Base-by-base conservation (phyloP, 768 basidiomycete genomes). In the Xanthoconium stramineum region DNA sequence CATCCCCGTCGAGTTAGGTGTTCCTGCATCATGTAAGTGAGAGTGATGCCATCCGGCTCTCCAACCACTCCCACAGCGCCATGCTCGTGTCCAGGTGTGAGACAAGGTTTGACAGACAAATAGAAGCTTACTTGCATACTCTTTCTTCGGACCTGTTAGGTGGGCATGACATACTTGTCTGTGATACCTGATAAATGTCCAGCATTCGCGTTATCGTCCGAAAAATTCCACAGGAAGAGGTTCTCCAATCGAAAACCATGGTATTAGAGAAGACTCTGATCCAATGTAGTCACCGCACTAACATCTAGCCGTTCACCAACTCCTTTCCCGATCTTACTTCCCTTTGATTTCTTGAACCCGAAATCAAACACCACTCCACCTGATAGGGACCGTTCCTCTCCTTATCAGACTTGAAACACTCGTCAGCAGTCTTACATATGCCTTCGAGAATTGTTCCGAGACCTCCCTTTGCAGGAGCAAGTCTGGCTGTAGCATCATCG, bases 401-500 rank as follows among this genome's bases (percentile, higher is more conserved):
- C 71, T 39, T 62, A 29, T 72, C 76, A 28, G 66, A 71, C 61
- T 74, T 72, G 60, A 66, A 45, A 50, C 81, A 73, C 56, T 82
- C 83, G 19, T 77, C 76, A 15, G 72, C 75, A 1, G 85, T 84
- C 64, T 80, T 82, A 61, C 80, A 76, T n/a, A 85, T 52, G 1
- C 79, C 86, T 60, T 84, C 75, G 13, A 82, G 52, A 11, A 83
- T 84, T 4, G 79, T 85, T 28, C 84, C 85, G n/a, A 88, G 73
- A 2, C 85, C 85, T 5, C 85, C 85, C 54, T 83, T 72, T 45
- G 71, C 67, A 0, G 83, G 80, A 5, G 80, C 60, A 39, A 82
- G 66, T 4, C 84, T 75, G 28, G 85, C 85, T 39, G 83, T 78
- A n/a, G 83, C 82, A 63, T 87, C 85, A 45, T 86, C 83, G 50